Base-by-base conservation (phyloP, 1,284 basidiomycete genomes). In the Rhodotorula sp. region DNA sequence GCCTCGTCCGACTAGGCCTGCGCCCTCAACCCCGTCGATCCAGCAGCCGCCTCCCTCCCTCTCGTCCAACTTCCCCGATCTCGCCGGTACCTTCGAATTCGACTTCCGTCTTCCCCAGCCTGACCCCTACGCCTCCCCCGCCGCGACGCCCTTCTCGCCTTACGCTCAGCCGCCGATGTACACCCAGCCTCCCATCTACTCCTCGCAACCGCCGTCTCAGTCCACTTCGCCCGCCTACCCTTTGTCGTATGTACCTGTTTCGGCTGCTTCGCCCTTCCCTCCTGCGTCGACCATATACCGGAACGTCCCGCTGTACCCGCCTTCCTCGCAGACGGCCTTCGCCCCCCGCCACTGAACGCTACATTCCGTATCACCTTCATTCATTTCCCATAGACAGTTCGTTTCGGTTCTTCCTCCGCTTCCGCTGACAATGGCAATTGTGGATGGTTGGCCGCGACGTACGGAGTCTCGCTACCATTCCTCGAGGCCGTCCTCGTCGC, bases 61-160 rank as follows among this genome's bases (percentile, higher is more conserved):
- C 24, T 9, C 26, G 0, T 9, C 20, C 30, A 51, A 52, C 30
- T 67, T 67, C n/a, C 56, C 40, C 30, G 61, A 63, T 7, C 26
- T 62, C 56, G 66, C 60, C 20, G 61, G 56, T 28, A 11, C 47
- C 2, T 68, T 68, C 62, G 47, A 59, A 15, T 68, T 68, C 48
- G 57, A 68, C 58, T 64, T 68, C 51, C 48, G 11, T 47, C 51
- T 59, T 15, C 56, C 50, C 4, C 16, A 22, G 1, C 15, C 46
- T 13, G 50, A 9, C 15, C 48, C 44, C 11, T 58, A 51, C 34
- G 62, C 62, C n/a, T 68, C 67, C 16, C 67, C 66, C 13, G 52
- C 66, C 1, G 46, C 57, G 1, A 59, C 66, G 18, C 8, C 20
- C 28, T 53, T 55, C 56, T n/a, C 20, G 6, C 31, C n/a, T 16